phyloP scores from a whole-genome alignment of 2,329 filamentous ascomycete genomes.

The Fusarium chaquense region DNA sequence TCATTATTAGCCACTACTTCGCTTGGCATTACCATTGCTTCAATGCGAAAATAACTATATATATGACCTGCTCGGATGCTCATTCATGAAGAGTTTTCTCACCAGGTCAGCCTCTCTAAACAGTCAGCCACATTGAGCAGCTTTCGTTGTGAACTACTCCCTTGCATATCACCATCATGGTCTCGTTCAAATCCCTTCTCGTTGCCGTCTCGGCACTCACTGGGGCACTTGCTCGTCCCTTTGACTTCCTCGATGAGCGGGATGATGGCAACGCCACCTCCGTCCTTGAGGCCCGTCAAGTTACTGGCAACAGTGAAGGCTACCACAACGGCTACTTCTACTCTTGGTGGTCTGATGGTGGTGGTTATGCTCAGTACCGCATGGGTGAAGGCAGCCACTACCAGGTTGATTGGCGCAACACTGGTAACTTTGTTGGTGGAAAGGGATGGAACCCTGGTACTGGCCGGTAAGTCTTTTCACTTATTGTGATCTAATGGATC shows the following conservation, averaged over 20 bases:
- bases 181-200: conserved; percentile 19
- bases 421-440: conserved; percentile 25
- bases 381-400: conserved; percentile 25
- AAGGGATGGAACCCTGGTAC: conserved; percentile 29
- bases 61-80: not conserved
- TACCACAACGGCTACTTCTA: conserved; percentile 27
- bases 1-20: not conserved
- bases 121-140: not conserved
- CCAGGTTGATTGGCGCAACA: conserved; percentile 20
- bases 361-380: conserved; percentile 1
- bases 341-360: conserved; percentile 28
- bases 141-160: not conserved
- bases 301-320: conserved; percentile 17
- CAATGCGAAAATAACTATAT: not conserved
- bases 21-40: not conserved
- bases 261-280: conserved; percentile 20
- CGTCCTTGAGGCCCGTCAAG: conserved; percentile 6
- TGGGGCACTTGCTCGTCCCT: conserved; percentile 20
- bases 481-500: fast-evolving
- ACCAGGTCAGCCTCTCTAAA: not conserved
- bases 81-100: not conserved
- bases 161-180: not conserved
- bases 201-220: conserved; percentile 15
- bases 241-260: conserved; percentile 23
- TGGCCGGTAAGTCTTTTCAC: conserved; percentile 5